phyloP scores from a whole-genome alignment of 257 asterid species.

The Nicotiana sylvestris region DNA sequence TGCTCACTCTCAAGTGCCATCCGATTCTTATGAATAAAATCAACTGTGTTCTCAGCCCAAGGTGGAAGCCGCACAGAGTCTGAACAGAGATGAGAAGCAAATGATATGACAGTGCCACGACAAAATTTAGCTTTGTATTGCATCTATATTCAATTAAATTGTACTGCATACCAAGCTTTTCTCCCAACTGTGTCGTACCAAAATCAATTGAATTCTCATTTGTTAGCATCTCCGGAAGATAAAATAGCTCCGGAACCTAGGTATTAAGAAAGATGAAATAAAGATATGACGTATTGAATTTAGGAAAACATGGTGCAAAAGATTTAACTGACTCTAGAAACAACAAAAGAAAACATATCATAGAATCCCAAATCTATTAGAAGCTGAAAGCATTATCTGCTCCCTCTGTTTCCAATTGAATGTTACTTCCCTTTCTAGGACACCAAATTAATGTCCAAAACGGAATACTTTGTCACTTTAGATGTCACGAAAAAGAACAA shows the following conservation, averaged over 20 bases:
- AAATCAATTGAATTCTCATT: constrained; percentile 76
- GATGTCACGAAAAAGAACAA: background rate
- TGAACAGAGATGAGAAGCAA: constrained; percentile 29
- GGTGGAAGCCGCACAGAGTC: constrained; percentile 84
- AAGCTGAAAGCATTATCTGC: background rate
- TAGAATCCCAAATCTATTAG: background rate
- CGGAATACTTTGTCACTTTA: background rate
- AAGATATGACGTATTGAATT: constrained; percentile 8
- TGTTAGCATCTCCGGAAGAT: constrained; percentile 78
- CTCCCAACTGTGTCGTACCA: constrained; percentile 89
- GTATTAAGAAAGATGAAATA: background rate
- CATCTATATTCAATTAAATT: constrained; percentile 7
- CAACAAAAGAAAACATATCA: background rate
- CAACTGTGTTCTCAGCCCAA: constrained; percentile 91
- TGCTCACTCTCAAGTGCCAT: constrained; percentile 98
- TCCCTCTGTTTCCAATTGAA: background rate
- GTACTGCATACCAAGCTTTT: constrained; percentile 67
- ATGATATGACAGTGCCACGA: background rate
- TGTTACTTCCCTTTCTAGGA: background rate
- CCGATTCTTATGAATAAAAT: constrained; percentile 90
- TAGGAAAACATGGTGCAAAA: constrained; percentile 18
- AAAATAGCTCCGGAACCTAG: constrained; percentile 93
- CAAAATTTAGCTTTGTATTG: constrained; percentile 13
- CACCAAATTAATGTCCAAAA: background rate
- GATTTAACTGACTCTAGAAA: constrained; percentile 4